Evolutionary conservation across 2,329 filamentous ascomycete genomes (phyloP).

Genomic region (Cordyceps cicadae): DNA sequence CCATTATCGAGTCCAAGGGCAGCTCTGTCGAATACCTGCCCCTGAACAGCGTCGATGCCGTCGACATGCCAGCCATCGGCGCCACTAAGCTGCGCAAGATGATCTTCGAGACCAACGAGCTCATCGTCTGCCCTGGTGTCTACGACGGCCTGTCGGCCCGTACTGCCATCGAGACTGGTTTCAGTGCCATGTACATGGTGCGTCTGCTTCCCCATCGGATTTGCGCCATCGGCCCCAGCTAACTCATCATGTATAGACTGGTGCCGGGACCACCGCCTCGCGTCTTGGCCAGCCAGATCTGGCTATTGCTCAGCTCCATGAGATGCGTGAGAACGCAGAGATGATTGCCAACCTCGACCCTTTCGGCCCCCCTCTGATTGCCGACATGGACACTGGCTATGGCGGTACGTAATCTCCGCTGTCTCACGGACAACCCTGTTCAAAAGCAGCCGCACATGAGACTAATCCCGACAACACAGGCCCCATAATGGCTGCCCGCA

Average conservation of each 20-base stretch:
- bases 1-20: constrained; percentile 9
- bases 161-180: constrained; percentile 52
- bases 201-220: not conserved
- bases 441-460: too few species aligned
- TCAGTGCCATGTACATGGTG: constrained; percentile 61
- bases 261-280: constrained; percentile 54
- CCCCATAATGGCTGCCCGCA: constrained; percentile 43
- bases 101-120: constrained; percentile 31
- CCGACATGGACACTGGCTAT: constrained; percentile 52
- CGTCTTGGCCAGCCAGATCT: constrained; percentile 56
- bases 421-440: not conserved
- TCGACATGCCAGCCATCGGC: constrained; percentile 16
- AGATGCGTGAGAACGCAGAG: constrained; percentile 54
- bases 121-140: constrained; percentile 55
- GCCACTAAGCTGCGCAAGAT: constrained; percentile 32
- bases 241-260: constrained; percentile 36
- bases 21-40: constrained; percentile 10
- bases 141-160: constrained; percentile 61
- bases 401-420: constrained; percentile 30
- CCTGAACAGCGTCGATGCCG: constrained; percentile 11
- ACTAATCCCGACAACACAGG: constrained; percentile 18
- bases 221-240: not conserved
- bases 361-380: constrained; percentile 48
- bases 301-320: constrained; percentile 51
- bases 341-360: constrained; percentile 56